phyloP scores from a whole-genome alignment of 2,329 filamentous ascomycete genomes.

The Pseudocercospora fuligena region DNA sequence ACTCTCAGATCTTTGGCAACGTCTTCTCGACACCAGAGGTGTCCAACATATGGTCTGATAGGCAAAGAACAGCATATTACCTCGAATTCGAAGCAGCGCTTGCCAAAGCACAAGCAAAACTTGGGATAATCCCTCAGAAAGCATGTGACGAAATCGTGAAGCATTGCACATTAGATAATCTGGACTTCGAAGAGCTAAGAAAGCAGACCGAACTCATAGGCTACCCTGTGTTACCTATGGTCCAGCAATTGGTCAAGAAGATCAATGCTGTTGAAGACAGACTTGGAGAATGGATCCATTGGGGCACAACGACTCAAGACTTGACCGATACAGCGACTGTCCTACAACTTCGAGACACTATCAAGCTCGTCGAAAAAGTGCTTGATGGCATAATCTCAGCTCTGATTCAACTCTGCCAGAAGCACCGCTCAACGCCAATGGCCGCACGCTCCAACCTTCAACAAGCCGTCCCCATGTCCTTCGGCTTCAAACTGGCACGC shows the following conservation, averaged over 20 bases:
- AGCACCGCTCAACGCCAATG: conserved; percentile 36
- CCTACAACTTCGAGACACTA: conserved; percentile 37
- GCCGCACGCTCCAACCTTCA: conserved; percentile 39
- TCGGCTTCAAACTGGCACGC: conserved; percentile 39
- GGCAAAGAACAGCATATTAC: conserved; percentile 35
- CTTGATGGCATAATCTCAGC: conserved; percentile 29
- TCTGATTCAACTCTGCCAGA: conserved; percentile 28
- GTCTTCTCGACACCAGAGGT: conserved; percentile 37
- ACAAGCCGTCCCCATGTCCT: conserved; percentile 39
- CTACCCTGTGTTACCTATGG: conserved; percentile 37
- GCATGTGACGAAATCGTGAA: conserved; percentile 37
- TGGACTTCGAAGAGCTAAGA: conserved; percentile 33
- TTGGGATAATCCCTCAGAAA: conserved; percentile 39
- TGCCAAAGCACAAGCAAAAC: conserved; percentile 35
- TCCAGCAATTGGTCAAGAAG: conserved; percentile 36
- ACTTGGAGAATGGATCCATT: conserved; percentile 39
- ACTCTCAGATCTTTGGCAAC: conserved; percentile 39
- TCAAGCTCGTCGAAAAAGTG: conserved; percentile 28
- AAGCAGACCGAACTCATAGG: conserved; percentile 36
- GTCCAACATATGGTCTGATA: conserved; percentile 38
- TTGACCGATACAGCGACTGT: conserved; percentile 38
- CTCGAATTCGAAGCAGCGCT: conserved; percentile 39
- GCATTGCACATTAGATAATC: conserved; percentile 29
- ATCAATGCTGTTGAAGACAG: conserved; percentile 34
- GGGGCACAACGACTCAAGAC: conserved; percentile 39